Evolutionary conservation across 495 filamentous ascomycete genomes (phyloP).

Genomic region (Neurospora terricola): DNA sequence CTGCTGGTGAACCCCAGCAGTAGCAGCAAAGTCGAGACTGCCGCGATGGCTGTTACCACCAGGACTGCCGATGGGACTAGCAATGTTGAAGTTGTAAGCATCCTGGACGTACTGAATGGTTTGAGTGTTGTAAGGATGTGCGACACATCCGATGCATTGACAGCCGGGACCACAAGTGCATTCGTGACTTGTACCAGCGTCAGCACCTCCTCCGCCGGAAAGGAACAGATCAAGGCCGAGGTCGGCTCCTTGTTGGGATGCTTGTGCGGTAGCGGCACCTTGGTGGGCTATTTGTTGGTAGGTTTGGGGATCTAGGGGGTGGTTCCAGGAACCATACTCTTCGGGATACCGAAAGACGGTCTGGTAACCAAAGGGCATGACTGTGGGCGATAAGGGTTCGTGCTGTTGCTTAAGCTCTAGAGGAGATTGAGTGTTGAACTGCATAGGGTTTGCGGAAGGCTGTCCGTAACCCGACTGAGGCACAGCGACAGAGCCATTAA

Average conservation of each 20-base stretch:
- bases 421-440: constrained; percentile 7
- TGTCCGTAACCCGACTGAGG: constrained; percentile 5
- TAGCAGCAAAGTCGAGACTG: background rate
- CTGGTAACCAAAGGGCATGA: constrained; percentile 3
- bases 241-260: constrained; percentile 2
- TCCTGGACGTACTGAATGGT: constrained; percentile 51
- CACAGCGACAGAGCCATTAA: constrained; percentile 2
- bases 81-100: constrained; percentile 13
- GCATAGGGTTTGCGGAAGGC: constrained; percentile 4
- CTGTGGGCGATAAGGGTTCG: background rate
- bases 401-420: constrained; percentile 8
- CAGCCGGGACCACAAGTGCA: constrained; percentile 60
- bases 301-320: constrained; percentile 29
- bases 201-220: constrained; percentile 3
- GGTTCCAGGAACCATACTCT: constrained; percentile 32
- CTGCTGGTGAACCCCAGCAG: background rate
- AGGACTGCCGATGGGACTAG: background rate
- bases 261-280: background rate
- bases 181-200: constrained; percentile 32
- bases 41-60: background rate
- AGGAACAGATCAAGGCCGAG: background rate
- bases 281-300: constrained; percentile 24
- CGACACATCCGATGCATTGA: constrained; percentile 57
- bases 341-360: constrained; percentile 30
- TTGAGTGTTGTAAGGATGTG: constrained; percentile 64